Conservation (phyloP, 2,329 filamentous ascomycete genomes). For the Acrodontium crateriforme region DNA sequence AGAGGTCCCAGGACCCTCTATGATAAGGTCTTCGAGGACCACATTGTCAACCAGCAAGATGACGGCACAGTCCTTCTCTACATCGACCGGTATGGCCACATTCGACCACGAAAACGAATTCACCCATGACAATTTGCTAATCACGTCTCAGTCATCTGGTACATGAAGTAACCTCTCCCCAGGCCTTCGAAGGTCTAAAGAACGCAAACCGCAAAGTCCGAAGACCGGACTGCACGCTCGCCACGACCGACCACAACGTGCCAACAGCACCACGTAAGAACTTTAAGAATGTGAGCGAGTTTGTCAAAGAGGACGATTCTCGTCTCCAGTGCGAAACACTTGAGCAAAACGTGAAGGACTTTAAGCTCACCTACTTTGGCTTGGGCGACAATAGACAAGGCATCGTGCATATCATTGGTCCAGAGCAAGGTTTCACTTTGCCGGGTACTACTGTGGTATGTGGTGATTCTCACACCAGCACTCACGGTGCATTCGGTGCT, state of each 20-base stretch:
- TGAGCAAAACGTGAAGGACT: conserved; percentile 94
- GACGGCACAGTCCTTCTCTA: conserved; percentile 89
- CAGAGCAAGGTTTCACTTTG: conserved; percentile 96
- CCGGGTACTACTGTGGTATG: conserved; percentile 95
- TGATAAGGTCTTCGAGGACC: conserved; percentile 91
- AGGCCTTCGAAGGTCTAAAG: conserved; percentile 92
- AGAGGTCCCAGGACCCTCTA: conserved; percentile 55
- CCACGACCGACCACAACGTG: conserved; percentile 94
- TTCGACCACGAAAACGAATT: too few relatives aligned
- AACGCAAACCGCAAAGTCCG: conserved; percentile 80
- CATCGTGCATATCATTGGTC: conserved; percentile 96
- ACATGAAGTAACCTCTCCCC: conserved; percentile 95
- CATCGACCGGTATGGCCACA: too few relatives aligned
- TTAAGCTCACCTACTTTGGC: conserved; percentile 93
- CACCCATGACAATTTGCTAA: too few relatives aligned
- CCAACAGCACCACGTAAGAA: conserved; percentile 81
- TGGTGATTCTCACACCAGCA: conserved; percentile 95
- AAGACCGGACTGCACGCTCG: conserved; percentile 90
- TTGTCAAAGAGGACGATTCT: conserved; percentile 90
- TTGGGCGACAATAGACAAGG: conserved; percentile 93
- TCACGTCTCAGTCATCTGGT: conserved; percentile 96
- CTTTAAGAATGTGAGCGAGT: conserved; percentile 85
- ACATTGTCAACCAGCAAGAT: conserved; percentile 88
- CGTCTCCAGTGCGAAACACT: conserved; percentile 87
- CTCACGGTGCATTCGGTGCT: conserved; percentile 89